Percentiles rank a stretch among this genome's conserved stretches.
phyloP scores from a whole-genome alignment of 345 rosid genomes.

The Turnera subulata region DNA sequence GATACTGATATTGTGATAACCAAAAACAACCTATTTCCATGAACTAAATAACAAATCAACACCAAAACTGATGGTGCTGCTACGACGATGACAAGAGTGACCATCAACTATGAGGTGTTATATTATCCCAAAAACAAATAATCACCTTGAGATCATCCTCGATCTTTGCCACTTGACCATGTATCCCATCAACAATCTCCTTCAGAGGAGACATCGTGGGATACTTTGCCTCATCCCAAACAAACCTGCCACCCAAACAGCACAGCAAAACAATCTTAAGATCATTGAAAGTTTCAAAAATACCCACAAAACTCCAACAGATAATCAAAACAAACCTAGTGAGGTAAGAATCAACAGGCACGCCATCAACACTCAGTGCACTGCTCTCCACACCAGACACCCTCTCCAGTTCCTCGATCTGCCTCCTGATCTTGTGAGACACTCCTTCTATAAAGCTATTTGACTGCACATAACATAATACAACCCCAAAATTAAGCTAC shows the following conservation, averaged over 20 bases:
- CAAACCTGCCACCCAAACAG: conserved; percentile 50
- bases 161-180: conserved; percentile 75
- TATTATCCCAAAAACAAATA: not conserved
- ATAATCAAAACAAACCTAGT: conserved; percentile 54
- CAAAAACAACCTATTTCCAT: no score
- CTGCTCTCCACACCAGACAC: conserved; percentile 75
- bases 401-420: conserved; percentile 96
- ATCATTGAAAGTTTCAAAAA: not conserved
- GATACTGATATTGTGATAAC: no score
- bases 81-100: no score
- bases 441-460: conserved; percentile 89
- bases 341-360: conserved; percentile 94
- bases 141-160: conserved; percentile 99
- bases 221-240: conserved; percentile 97
- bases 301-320: not conserved
- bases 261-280: not conserved
- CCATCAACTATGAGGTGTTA: not conserved
- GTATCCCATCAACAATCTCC: conserved; percentile 83
- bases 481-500: no score
- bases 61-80: no score
- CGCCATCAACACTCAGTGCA: conserved; percentile 88
- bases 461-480: conserved; percentile 43
- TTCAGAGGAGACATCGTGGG: conserved; percentile 89
- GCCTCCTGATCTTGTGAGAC: conserved; percentile 92
- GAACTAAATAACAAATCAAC: no score